Evolutionary conservation across 2,329 filamentous ascomycete genomes (phyloP), one percentile per base, ranked within the genome.

Genomic region (Botrytis porri): DNA sequence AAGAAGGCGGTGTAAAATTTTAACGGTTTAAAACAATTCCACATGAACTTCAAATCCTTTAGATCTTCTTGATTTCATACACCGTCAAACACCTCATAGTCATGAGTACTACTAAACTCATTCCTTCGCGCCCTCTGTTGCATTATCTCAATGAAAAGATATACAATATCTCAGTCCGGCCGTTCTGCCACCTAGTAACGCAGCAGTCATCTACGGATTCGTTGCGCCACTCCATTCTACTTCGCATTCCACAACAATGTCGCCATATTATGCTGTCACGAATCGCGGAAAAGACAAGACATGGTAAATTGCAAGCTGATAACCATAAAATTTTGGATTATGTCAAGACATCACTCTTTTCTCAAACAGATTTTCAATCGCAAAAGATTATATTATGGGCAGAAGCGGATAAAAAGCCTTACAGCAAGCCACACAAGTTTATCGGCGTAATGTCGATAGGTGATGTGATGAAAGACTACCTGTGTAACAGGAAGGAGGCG

Each of bases 241-340:
- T 57, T 57, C 65, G 35, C 29, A 35, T n/a, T 59, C n/a, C 65
- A 57, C 65, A 69, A 16, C 65, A 69, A 69, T 69, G 65, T 69
- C 48, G 65, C 18, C 51, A 41, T 18, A 69, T 69, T 32, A 3
- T 41, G 48, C 16, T 69, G 37, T 22, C 65, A 4, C 48, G 48
- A 32, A 43, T 69, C 20, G 18, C 37, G 10, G 35, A 69, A 32
- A 57, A 3, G 16, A 16, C 35, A 41, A 41, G 7, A 9, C 25
- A 3, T 63, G 14, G 14, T 1, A 41, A 22, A 32, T 22, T 57
- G 16, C 35, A 43, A 37, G n/a, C 35, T 41, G 65, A 69, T 35
- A 57, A 59, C 20, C 48, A 69, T 59, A 69, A 69, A 20, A 41
- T 69, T n/a, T 3, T 69, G 51, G 35, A 57, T 59, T 69, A 43